Base-by-base conservation (phyloP, 2,329 filamentous ascomycete genomes). In the Boeremia lycopersici region DNA sequence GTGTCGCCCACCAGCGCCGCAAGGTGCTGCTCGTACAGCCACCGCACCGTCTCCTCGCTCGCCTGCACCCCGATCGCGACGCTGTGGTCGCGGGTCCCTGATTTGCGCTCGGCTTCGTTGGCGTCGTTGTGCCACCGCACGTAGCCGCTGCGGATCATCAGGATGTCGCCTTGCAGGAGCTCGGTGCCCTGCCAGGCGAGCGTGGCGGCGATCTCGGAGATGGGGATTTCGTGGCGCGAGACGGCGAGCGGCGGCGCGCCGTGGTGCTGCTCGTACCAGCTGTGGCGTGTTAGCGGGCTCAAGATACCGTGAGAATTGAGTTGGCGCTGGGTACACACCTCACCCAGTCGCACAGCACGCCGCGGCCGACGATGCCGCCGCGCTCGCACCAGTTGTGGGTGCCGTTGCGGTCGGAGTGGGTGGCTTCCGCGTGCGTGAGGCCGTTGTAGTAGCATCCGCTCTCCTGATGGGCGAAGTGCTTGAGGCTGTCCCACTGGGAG, bases 71-170 rank as follows among this genome's bases (percentile, higher is more conserved):
- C 78, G 62, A 57, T 68, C 28, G 41, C 70, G 11, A 58, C 59
- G 63, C 31, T 68, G 54, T 56, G 74, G 53, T 67, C 78, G 13
- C 67, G 64, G 8, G 69, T 73, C 10, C 71, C 67, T 2, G 58
- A 60, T 40, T 71, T 70, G 25, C 70, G 64, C 17, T 67, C 69
- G 3, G 56, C 48, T 39, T 60, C 60, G 15, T 57, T 61, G 8
- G 70, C 70, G 10, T 67, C 64, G 43, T 71, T 63, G 43, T 74
- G 65, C 73, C 72, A 72, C 48, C 69, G 2, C 84, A 73, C 63
- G 67, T 78, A 85, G 8, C 83, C 84, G 44, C 67, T 73, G 1
- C 74, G 53, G 19, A 76, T 63, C 52, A 75, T 62, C 33, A 75
- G 41, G 10, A 75, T 71, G 51, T 76, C 73, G 2, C 74, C 74